Base-by-base conservation (phyloP, 495 filamentous ascomycete species). In the Penicillium soppii region DNA sequence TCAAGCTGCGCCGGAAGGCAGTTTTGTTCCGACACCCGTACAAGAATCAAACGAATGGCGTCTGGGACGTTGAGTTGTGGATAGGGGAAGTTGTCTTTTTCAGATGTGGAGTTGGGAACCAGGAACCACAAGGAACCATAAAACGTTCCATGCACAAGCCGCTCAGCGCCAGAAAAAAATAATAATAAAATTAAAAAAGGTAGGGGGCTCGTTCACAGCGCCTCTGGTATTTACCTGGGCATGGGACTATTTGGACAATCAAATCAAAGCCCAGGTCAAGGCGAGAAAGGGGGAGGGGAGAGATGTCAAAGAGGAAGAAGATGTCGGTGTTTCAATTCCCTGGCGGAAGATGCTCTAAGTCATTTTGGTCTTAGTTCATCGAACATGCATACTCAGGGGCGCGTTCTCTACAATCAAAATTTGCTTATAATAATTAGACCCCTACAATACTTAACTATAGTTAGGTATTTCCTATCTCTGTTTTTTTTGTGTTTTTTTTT, bases 91-190 rank as follows among this genome's bases (percentile, higher is more conserved):
- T 42, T 48, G 59, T 52, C 30, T 51, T 56, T 62, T 63, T 59
- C 46, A 59, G 52, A 50, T 51, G 58, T 56, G 62, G 59, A 65
- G 62, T n/a, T 59, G 56, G 52, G 59, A 62, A 65, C 56, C 59
- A 59, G 59, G 59, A 52, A 62, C 59, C 58, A 54, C 54, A 36
- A 42, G 47, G 58, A 64, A 61, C 58, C 50, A 54, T 52, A 57
- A 50, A 47, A 43, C 52, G 48, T 55, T 38, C 51, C 58, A 64
- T 64, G 33, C 61, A 62, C 52, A 50, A 48, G 43, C 49, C 55
- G 52, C 37, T 55, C 50, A 60, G 38, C 50, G 62, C 52, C 47
- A 51, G 57, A 51, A 20, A 17, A 36, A 23, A 40, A 40, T 23
- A 40, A 40, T 13, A 19, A 40, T 8, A 40, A 23, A 40, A 40